Evolutionary conservation across 148 eudicot species (phyloP).

Genomic region (Talinum fruticosum): DNA sequence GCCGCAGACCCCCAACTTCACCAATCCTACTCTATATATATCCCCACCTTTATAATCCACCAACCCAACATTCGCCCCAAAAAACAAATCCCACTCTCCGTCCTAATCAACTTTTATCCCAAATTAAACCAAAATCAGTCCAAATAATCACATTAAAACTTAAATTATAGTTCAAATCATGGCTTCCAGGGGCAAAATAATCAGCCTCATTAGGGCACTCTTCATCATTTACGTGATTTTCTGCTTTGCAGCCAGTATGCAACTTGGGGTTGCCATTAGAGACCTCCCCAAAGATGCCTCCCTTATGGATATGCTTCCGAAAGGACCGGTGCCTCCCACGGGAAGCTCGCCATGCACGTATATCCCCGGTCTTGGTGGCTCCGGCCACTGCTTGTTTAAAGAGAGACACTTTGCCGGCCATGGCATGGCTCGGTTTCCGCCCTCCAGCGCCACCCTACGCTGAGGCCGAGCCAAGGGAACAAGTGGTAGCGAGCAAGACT

Average conservation of each 20-base stretch:
- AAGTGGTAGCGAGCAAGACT: background rate
- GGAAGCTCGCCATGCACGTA: background rate
- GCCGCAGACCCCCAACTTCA: background rate
- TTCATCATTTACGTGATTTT: slow-evolving; percentile 17
- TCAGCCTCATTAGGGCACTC: background rate
- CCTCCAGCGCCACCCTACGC: background rate
- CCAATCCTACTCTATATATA: slow-evolving; percentile 2
- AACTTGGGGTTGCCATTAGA: slow-evolving; percentile 17
- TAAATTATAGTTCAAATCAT: too few relatives aligned
- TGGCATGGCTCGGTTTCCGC: too few relatives aligned
- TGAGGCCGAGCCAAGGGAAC: background rate
- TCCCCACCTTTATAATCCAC: background rate
- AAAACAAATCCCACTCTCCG: background rate
- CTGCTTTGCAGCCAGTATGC: slow-evolving; percentile 13
- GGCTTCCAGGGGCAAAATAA: background rate
- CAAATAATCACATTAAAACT: background rate
- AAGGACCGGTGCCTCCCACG: background rate
- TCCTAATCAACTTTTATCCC: too few relatives aligned
- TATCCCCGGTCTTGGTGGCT: slow-evolving; percentile 1
- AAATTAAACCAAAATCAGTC: too few relatives aligned
- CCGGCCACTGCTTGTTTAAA: background rate
- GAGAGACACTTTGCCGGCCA: background rate
- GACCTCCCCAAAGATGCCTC: background rate
- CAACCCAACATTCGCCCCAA: background rate
- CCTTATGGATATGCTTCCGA: background rate